Conservation (phyloP, 2,329 filamentous ascomycete genomes). For the Pseudogymnoascus sp. region DNA sequence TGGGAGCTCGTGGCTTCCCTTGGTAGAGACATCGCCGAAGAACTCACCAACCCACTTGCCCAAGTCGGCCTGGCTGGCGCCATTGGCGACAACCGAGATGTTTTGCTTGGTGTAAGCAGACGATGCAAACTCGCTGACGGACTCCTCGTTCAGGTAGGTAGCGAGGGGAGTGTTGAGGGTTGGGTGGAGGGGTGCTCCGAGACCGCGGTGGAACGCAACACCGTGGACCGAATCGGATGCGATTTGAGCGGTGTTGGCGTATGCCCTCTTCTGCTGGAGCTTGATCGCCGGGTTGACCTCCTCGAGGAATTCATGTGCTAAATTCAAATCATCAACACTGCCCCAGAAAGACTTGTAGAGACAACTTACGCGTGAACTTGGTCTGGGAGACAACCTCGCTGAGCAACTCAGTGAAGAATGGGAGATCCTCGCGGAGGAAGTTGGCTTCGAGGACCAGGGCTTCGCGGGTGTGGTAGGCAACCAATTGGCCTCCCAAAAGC, state of each 20-base stretch:
- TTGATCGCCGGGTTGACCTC: constrained; percentile 72
- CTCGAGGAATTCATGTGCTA: constrained; percentile 86
- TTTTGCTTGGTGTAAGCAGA: constrained; percentile 82
- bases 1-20: constrained; percentile 46
- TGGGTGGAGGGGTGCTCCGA: constrained; percentile 71
- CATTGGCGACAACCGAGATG: constrained; percentile 85
- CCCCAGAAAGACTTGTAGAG: constrained; percentile 12
- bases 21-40: constrained; percentile 61
- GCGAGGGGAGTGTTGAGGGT: constrained; percentile 61
- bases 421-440: constrained; percentile 91
- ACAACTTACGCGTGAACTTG: constrained; percentile 65
- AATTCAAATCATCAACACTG: constrained; percentile 10
- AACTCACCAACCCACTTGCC: constrained; percentile 89
- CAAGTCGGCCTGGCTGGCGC: constrained; percentile 66
- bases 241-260: constrained; percentile 53
- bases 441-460: constrained; percentile 85
- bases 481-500: constrained; percentile 85
- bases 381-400: constrained; percentile 84
- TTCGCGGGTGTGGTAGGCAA: constrained; percentile 83
- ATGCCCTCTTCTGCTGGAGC: constrained; percentile 65
- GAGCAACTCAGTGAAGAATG: constrained; percentile 94
- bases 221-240: constrained; percentile 81
- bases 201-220: constrained; percentile 86
- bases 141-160: constrained; percentile 72
- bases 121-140: constrained; percentile 66